Base-by-base conservation (phyloP, 805 yeast species). In the Myxozyma kluyveri region DNA sequence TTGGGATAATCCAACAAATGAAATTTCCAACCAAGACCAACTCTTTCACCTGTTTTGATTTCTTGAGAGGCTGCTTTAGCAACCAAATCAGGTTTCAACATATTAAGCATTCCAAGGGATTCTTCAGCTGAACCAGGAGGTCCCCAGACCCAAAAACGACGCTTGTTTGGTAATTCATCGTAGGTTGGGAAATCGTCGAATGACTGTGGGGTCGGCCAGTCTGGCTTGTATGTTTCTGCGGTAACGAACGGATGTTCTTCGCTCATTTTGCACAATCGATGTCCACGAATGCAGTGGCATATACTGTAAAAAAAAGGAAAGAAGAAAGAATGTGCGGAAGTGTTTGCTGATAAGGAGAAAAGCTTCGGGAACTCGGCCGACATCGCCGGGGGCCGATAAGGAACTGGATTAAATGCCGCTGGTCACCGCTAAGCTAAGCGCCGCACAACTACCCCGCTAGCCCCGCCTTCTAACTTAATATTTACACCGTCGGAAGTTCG, bases 41-140 rank as follows among this genome's bases (percentile, higher is more conserved):
- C 55, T 6, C 64, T 42, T 18, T 56, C 57, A 9, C 65, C 65
- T 27, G 57, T 49, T 24, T 41, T 39, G 52, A 62, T 62, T 45
- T 62, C 65, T 22, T 38, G 35, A 5, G 63, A 45, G 3, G 57
- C 63, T 18, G 49, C 49, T 19, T 45, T 37, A 18, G 64, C 62
- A 1, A 62, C 64, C 29, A 58, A 49, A 22, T 56, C 64, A 2
- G 62, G 50, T 1, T 63, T 62, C 36, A 61, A 49, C 47, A 61
- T 51, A 43, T 57, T 60, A 31, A 61, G 61, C 60, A 53, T 63
- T 17, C 66, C 66, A n/a, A 61, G 57, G 12, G 56, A 65, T 35
- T 63, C 66, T 21, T 60, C 61, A 26, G 48, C 60, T 10, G 66
- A 63, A n/a, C 66, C 67, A 0, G 63, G 59, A 2, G 65, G 63